Conservation (phyloP, 2,329 filamentous ascomycete genomes). For the Xylaria sp. region DNA sequence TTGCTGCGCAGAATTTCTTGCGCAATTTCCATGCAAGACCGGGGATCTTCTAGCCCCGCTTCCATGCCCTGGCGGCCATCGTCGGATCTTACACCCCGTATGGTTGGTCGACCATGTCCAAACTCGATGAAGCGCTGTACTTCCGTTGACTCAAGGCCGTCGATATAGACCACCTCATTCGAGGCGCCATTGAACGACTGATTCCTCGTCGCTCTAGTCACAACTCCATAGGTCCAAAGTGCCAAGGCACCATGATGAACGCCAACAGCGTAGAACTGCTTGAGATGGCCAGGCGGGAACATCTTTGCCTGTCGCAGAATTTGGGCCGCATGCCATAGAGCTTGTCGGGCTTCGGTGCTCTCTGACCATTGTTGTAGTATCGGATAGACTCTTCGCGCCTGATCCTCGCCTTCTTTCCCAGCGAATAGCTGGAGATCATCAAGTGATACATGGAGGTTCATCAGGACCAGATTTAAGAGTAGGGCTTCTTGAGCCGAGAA, state of each 20-base stretch:
- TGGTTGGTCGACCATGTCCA: conserved; percentile 64
- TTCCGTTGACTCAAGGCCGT: conserved; percentile 64
- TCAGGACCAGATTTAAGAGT: conserved; percentile 65
- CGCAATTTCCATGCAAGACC: conserved; percentile 67
- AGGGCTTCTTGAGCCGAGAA: conserved; percentile 59
- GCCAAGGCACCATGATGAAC: conserved; percentile 76
- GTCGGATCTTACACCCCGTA: conserved; percentile 53
- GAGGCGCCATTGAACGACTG: conserved; percentile 48
- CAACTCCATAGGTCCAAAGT: conserved; percentile 76
- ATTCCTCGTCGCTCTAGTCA: conserved; percentile 58
- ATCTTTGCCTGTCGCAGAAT: conserved; percentile 69
- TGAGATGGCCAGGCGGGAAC: conserved; percentile 65
- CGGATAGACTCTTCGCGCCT: conserved; percentile 69
- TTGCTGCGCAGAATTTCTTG: conserved; percentile 67
- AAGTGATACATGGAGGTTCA: conserved; percentile 73
- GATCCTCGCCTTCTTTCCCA: conserved; percentile 74
- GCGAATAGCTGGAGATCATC: conserved; percentile 75
- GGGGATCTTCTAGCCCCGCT: conserved; percentile 65
- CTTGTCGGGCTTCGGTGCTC: conserved; percentile 65
- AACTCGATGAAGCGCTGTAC: conserved; percentile 68
- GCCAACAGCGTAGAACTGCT: conserved; percentile 74
- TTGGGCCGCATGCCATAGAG: conserved; percentile 76
- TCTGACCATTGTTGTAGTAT: conserved; percentile 69
- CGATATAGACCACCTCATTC: conserved; percentile 63
- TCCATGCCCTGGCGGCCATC: conserved; percentile 48